phyloP scores from a whole-genome alignment of 352 stramenopile genomes.

The Globisporangium radiosum region DNA sequence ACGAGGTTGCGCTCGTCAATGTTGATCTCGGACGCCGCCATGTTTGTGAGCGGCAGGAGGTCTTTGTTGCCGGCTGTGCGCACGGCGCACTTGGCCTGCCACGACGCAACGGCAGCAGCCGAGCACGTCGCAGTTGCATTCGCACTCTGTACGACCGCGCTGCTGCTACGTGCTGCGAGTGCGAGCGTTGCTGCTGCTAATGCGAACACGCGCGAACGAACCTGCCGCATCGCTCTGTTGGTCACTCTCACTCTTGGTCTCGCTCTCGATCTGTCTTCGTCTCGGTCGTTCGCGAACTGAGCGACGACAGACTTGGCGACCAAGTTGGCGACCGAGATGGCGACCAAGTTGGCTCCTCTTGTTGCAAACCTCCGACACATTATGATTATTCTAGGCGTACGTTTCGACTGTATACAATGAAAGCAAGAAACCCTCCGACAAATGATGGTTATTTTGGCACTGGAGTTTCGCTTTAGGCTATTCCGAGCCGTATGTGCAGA shows the following conservation, averaged over 20 bases:
- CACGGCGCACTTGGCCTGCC: slow-evolving; percentile 51
- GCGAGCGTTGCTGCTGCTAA: not conserved
- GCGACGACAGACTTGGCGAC: not conserved
- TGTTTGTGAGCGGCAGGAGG: slow-evolving; percentile 49
- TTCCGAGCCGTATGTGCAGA: too few species aligned
- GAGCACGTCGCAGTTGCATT: slow-evolving; percentile 41
- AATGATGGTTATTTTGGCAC: too few species aligned
- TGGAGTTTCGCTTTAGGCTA: too few species aligned
- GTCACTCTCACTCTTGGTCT: not conserved
- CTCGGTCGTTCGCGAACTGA: not conserved
- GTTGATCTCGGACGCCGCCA: slow-evolving; percentile 53
- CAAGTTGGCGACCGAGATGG: not conserved
- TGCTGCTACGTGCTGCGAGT: too few species aligned
- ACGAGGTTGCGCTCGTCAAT: slow-evolving; percentile 45
- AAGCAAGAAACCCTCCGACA: too few species aligned
- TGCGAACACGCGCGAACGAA: not conserved
- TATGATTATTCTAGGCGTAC: too few species aligned
- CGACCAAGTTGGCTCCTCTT: too few species aligned
- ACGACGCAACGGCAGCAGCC: slow-evolving; percentile 30
- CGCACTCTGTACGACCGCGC: not conserved
- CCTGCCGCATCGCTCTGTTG: not conserved
- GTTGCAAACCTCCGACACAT: too few species aligned
- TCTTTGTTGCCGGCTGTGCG: slow-evolving; percentile 46
- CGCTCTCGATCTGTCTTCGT: not conserved
- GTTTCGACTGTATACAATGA: too few species aligned